A percentile compares a stretch with the other conserved stretches of the same genome.
Evolutionary conservation across 2,329 filamentous ascomycete species (phyloP).

Genomic region (Aspergillus floridensis): DNA sequence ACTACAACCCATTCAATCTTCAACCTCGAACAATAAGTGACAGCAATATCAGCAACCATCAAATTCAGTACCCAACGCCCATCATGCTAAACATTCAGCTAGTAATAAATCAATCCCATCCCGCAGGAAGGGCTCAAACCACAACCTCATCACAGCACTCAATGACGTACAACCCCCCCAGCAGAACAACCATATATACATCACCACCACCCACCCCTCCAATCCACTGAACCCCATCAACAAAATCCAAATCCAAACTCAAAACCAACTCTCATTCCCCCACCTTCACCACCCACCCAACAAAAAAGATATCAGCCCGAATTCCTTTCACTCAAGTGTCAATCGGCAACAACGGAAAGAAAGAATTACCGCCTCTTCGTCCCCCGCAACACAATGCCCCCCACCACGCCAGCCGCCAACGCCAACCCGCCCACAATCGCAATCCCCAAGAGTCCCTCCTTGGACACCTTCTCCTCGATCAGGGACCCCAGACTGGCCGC

Average conservation of each 20-base stretch:
- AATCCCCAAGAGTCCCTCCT: slow-evolving; percentile 88
- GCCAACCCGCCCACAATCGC: slow-evolving; percentile 93
- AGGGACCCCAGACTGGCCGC: slow-evolving; percentile 79
- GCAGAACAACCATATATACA: slow-evolving; percentile 11
- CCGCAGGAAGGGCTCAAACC: no score
- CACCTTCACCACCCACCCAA: slow-evolving; percentile 1
- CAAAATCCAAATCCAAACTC: no score
- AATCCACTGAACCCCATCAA: no score
- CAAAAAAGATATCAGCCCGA: slow-evolving; percentile 5
- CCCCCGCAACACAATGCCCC: slow-evolving; percentile 79
- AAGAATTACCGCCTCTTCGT: slow-evolving; percentile 56
- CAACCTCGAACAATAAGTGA: background rate
- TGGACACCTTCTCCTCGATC: slow-evolving; percentile 95
- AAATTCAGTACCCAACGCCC: background rate
- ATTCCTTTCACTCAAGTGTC: no score
- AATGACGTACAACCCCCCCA: background rate
- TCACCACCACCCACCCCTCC: background rate
- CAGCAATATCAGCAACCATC: background rate
- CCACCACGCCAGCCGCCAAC: slow-evolving; percentile 88
- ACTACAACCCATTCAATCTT: no score
- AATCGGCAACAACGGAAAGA: no score
- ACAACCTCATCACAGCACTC: no score
- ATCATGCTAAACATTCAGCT: background rate
- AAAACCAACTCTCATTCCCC: background rate
- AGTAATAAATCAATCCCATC: no score